Evolutionary conservation across 1,139 yeast species (phyloP).

Genomic region (Ogataea hybrid): DNA sequence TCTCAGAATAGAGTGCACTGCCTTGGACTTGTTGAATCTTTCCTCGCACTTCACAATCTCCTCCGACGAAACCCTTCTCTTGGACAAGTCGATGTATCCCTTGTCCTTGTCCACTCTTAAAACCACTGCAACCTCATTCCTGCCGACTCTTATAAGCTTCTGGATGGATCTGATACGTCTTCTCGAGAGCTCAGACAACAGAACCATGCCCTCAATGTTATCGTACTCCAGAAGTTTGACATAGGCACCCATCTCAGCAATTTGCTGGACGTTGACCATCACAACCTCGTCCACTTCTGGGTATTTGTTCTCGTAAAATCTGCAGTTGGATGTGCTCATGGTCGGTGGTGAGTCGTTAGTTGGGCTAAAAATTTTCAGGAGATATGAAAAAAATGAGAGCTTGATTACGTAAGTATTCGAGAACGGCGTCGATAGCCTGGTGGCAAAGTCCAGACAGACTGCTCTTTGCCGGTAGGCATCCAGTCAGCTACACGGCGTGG

Average conservation of each 20-base stretch:
- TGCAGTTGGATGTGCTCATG: constrained; percentile 88
- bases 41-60: constrained; percentile 98
- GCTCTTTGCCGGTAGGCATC: too few species aligned
- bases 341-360: constrained; percentile 12
- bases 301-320: constrained; percentile 96
- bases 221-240: constrained; percentile 95
- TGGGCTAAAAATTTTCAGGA: constrained; percentile 8
- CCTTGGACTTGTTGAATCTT: constrained; percentile 93
- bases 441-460: too few species aligned
- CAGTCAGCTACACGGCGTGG: too few species aligned
- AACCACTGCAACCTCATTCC: constrained; percentile 98
- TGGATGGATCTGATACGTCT: constrained; percentile 98
- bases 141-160: constrained; percentile 95
- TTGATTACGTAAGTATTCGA: too few species aligned
- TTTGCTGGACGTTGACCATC: constrained; percentile 97
- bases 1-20: constrained; percentile 95
- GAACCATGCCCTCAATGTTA: constrained; percentile 98
- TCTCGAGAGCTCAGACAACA: constrained; percentile 93
- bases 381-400: neutral
- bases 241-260: constrained; percentile 98
- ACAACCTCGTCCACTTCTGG: constrained; percentile 99
- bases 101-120: constrained; percentile 98
- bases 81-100: constrained; percentile 96
- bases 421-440: neutral
- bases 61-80: constrained; percentile 97